Conservation (phyloP, 2,329 filamentous ascomycete genomes). For the Ophiocordyceps camponoti-leonardi region DNA sequence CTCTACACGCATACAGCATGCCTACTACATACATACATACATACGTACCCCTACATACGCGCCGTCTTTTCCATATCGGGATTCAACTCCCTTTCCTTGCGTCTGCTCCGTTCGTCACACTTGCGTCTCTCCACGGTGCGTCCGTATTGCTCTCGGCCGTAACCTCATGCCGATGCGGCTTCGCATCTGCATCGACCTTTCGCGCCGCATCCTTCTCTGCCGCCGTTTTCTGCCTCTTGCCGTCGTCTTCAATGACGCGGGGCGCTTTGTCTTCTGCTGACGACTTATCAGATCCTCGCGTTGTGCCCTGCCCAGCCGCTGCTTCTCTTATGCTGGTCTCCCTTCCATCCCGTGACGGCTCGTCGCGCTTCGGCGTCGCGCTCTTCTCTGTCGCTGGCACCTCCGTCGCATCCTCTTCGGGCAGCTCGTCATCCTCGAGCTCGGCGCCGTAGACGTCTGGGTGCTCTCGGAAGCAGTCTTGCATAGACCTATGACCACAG, state of each 20-base stretch:
- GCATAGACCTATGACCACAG: slow-evolving; percentile 58
- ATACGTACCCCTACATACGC: too few relatives aligned
- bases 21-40: too few relatives aligned
- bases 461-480: slow-evolving; percentile 86
- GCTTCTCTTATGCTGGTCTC: not conserved
- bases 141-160: not conserved
- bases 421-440: slow-evolving; percentile 48
- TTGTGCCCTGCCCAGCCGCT: not conserved
- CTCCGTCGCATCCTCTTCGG: slow-evolving; percentile 10
- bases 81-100: not conserved
- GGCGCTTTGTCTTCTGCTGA: not conserved
- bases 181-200: not conserved
- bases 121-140: not conserved
- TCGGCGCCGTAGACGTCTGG: slow-evolving; percentile 89
- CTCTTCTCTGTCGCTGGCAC: not conserved
- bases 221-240: not conserved
- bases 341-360: not conserved
- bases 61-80: not conserved
- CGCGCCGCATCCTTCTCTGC: not conserved
- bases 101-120: not conserved
- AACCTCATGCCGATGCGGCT: not conserved
- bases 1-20: not conserved
- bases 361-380: not conserved
- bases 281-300: not conserved
- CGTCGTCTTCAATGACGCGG: not conserved